Evolutionary conservation across 192 early-diverging fungal species (phyloP), one percentile per base, ranked within the genome.

Genomic region (Chytriomyces confervae): DNA sequence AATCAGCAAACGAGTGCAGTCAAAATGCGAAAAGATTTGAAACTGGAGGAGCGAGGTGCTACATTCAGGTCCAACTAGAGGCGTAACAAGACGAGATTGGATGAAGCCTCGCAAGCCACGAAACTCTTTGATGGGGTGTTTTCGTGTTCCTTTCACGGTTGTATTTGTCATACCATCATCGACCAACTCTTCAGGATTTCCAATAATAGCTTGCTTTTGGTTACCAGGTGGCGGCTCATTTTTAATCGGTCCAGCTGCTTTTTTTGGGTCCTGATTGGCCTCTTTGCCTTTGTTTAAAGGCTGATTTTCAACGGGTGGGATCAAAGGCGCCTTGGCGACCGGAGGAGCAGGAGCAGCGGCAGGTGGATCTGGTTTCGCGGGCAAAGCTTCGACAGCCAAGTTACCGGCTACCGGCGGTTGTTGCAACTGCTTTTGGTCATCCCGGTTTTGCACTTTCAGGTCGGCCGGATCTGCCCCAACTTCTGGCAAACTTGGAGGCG

Each of bases 1-100:
- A 66, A 98, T 77, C 27, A 91, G 81, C 64, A 93, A 91, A 77
- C 93, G 94, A 71, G 95, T 78, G 84, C 98, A 99, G 78, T 97
- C 91, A 43, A 66, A 66, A 50, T 66, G 63, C 75, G 96, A 89
- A 49, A 88, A 72, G 4, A 91, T 47, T 84, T 96, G 86, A 45
- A 99, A 77, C 36, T 90, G 80, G 78, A 94, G 89, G 70, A 97
- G 80, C 9, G 93, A 86, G 27, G 90, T 89, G 23, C 83, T 83
- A 84, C 97, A 99, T 69, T 86, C 82, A 10, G 92, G 89, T 64
- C 94, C 95, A 76, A 98, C 92, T 61, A 98, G 85, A 53, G 90
- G 88, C 0, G 87, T 88, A 16, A 86, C 71, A 62, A 84, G 13
- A 46, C 62, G 29, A 0, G 57, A 3, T 47, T 74, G 72, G 16